phyloP scores from a whole-genome alignment of 176 grass and related monocot genomes.

The Triticum urartu region DNA sequence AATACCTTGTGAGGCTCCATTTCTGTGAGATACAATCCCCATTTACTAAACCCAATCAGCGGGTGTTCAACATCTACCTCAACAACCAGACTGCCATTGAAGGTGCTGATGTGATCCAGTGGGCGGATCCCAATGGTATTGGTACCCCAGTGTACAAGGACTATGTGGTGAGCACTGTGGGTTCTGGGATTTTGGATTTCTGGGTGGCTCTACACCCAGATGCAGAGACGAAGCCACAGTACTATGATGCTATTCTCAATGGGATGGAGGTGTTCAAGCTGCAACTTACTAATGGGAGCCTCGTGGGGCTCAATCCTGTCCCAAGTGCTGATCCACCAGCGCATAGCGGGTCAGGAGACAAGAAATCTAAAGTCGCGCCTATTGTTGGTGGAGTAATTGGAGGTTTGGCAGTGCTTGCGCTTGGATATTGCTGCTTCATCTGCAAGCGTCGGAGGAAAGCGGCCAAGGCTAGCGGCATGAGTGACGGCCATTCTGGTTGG shows the following conservation, averaged over 20 bases:
- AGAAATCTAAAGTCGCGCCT: slow-evolving; percentile 33
- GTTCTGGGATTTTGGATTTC: slow-evolving; percentile 54
- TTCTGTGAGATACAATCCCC: slow-evolving; percentile 89
- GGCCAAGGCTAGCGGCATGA: slow-evolving; percentile 61
- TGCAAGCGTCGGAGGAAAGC: slow-evolving; percentile 38
- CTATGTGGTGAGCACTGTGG: slow-evolving; percentile 47
- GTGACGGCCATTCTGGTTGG: slow-evolving; percentile 84
- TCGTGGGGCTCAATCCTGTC: slow-evolving; percentile 75
- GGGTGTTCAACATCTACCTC: slow-evolving; percentile 72
- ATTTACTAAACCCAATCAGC: slow-evolving; percentile 51
- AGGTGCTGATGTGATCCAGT: slow-evolving; percentile 63
- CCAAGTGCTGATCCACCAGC: neutral
- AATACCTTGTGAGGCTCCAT: slow-evolving; percentile 75
- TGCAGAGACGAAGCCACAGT: slow-evolving; percentile 22
- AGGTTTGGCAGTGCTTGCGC: slow-evolving; percentile 44
- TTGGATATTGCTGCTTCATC: slow-evolving; percentile 56
- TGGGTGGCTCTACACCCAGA: slow-evolving; percentile 71
- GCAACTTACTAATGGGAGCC: slow-evolving; percentile 57
- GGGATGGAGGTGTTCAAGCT: slow-evolving; percentile 91
- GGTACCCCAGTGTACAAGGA: slow-evolving; percentile 63
- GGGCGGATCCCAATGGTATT: slow-evolving; percentile 1
- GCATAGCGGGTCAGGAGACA: neutral
- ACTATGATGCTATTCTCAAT: slow-evolving; percentile 77
- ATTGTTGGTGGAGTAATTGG: slow-evolving; percentile 69
- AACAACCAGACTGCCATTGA: slow-evolving; percentile 57